These are phyloP conservation scores for Chaetothyriales sp. DNA, from an alignment of 2,329 filamentous ascomycete species.

Conservation along the genomic window DNA sequence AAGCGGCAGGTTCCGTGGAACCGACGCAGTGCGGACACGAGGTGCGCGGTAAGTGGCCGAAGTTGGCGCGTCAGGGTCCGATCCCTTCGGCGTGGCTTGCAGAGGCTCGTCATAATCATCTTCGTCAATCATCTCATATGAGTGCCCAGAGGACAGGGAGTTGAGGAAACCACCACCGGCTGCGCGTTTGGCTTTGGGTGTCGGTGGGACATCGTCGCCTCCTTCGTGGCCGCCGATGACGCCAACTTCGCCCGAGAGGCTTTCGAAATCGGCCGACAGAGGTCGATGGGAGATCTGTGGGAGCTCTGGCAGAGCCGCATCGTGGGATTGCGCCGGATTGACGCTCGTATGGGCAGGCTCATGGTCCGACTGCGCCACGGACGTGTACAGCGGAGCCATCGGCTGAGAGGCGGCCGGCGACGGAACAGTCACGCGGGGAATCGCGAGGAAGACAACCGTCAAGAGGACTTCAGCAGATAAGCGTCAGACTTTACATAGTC, in stretches of 20 bases:
- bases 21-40: conserved; percentile 23
- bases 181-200: conserved; percentile 1
- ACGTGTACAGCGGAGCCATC: not conserved
- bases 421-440: not conserved
- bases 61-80: conserved; percentile 5
- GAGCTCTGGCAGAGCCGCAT: not conserved
- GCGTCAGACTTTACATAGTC: not conserved
- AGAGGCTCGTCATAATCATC: conserved; percentile 28
- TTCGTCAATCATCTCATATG: conserved; percentile 33
- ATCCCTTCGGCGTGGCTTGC: conserved; percentile 4
- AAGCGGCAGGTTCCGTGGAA: conserved; percentile 28
- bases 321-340: not conserved
- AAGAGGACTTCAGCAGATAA: not conserved
- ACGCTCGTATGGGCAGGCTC: not conserved
- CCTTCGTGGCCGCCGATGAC: not conserved
- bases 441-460: not conserved
- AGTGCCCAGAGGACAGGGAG: conserved; percentile 21
- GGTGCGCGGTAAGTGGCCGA: conserved; percentile 3
- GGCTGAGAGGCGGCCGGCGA: not conserved
- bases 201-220: not conserved
- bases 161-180: conserved; percentile 24
- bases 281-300: not conserved
- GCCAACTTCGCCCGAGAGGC: not conserved
- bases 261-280: not conserved
- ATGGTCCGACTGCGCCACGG: not conserved